Evolutionary conservation across 441 rosid genomes (phyloP).

Genomic region (Croton setiger): DNA sequence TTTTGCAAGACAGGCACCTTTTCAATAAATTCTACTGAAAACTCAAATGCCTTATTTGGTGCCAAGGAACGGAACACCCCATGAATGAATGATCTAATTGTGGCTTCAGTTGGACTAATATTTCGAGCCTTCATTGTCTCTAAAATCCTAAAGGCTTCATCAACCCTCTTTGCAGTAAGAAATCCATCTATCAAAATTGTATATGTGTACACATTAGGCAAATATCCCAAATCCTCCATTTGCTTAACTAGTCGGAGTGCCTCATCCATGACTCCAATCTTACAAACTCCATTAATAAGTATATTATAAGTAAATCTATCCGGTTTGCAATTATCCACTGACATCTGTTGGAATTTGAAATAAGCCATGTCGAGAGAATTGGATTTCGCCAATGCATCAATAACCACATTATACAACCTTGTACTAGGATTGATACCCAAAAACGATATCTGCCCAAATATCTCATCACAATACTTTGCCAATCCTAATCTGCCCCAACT

Average conservation of each 20-base stretch:
- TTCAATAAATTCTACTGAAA: slow-evolving; percentile 45
- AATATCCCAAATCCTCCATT: slow-evolving; percentile 66
- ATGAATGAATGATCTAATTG: slow-evolving; percentile 69
- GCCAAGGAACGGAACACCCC: slow-evolving; percentile 57
- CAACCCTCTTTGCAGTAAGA: slow-evolving; percentile 61
- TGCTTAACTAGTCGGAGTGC: slow-evolving; percentile 77
- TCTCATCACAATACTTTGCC: slow-evolving; percentile 77
- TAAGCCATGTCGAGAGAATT: slow-evolving; percentile 86
- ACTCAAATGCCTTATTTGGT: slow-evolving; percentile 56
- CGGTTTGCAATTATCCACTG: slow-evolving; percentile 65
- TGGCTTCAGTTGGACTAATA: slow-evolving; percentile 68
- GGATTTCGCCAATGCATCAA: slow-evolving; percentile 79
- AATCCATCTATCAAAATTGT: slow-evolving; percentile 81
- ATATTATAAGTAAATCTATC: slow-evolving; percentile 88
- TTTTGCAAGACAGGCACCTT: slow-evolving; percentile 42
- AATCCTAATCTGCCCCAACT: slow-evolving; percentile 91
- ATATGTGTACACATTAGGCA: slow-evolving; percentile 69
- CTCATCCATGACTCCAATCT: slow-evolving; percentile 73
- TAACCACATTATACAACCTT: slow-evolving; percentile 74
- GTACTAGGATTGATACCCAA: slow-evolving; percentile 73
- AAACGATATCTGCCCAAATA: slow-evolving; percentile 73
- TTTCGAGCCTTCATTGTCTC: slow-evolving; percentile 56
- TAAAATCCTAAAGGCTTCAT: slow-evolving; percentile 60
- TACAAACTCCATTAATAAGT: slow-evolving; percentile 84
- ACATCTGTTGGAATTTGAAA: slow-evolving; percentile 86